Percentiles rank a stretch among this genome's conserved stretches.
These are phyloP conservation scores for Nakataea oryzae DNA, from an alignment of 2,329 filamentous ascomycete genomes.

Conservation along the genomic window DNA sequence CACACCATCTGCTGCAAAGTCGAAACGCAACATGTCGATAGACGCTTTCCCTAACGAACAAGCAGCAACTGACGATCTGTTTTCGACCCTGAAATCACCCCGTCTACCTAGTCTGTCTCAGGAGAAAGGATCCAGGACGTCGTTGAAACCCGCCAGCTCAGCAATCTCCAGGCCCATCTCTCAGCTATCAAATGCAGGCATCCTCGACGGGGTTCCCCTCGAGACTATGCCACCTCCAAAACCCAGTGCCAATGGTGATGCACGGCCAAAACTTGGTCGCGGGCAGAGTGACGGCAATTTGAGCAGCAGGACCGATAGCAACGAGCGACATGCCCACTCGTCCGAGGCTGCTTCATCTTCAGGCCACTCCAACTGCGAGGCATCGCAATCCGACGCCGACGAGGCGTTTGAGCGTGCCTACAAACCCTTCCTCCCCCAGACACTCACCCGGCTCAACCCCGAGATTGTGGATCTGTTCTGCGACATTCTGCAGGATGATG, in stretches of 20 bases:
- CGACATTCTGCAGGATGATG: constrained; percentile 46
- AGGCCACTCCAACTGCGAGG: constrained; percentile 11
- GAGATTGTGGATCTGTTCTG: constrained; percentile 51
- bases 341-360: constrained; percentile 11
- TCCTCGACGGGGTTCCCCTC: constrained; percentile 19
- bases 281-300: constrained; percentile 9
- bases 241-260: constrained; percentile 8
- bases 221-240: constrained; percentile 22
- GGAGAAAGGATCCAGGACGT: constrained; percentile 12
- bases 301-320: constrained; percentile 12
- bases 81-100: constrained; percentile 19
- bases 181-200: constrained; percentile 20
- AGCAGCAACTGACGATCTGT: constrained; percentile 15
- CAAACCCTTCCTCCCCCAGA: constrained; percentile 40
- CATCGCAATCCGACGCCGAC: constrained; percentile 7
- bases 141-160: constrained; percentile 12
- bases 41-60: constrained; percentile 18
- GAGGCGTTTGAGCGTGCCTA: constrained; percentile 15
- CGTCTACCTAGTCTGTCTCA: constrained; percentile 10
- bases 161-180: constrained; percentile 20
- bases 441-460: constrained; percentile 40
- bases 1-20: constrained; percentile 15
- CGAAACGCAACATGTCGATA: constrained; percentile 21
- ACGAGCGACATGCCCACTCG: constrained; percentile 7
- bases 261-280: constrained; percentile 11